A percentile compares a stretch with the other conserved stretches of the same genome.
Conservation (phyloP, 345 rosid species). For the Murraya koenigii region DNA sequence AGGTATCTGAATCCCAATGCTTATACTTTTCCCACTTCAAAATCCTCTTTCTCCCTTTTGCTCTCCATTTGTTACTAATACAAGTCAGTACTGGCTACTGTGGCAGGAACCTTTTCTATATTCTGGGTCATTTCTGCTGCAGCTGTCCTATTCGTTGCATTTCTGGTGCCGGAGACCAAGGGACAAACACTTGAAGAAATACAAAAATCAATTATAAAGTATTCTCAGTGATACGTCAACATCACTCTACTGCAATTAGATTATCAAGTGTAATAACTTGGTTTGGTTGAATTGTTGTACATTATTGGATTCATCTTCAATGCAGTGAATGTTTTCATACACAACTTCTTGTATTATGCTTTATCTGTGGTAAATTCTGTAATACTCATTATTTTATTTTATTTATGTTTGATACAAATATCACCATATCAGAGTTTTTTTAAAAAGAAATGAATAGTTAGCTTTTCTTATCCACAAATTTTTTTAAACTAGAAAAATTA, state of each 20-base stretch:
- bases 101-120: constrained; percentile 54
- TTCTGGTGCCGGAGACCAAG: no score
- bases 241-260: not conserved
- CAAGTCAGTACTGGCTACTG: not conserved
- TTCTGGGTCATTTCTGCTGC: not conserved
- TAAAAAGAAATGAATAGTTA: no score
- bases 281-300: not conserved
- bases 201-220: not conserved
- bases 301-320: not conserved
- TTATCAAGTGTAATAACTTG: not conserved
- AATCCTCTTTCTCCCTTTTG: not conserved
- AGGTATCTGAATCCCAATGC: constrained; percentile 22
- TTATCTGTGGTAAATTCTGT: not conserved
- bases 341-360: no score
- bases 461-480: no score
- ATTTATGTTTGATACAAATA: no score
- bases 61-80: not conserved
- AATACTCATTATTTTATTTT: no score
- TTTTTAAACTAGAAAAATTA: no score
- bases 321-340: not conserved
- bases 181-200: no score
- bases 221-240: not conserved
- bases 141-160: no score
- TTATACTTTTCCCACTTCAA: not conserved
- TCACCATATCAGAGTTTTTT: no score